phyloP scores from a whole-genome alignment of 441 rosid genomes.

The Francoa sonchifolia region DNA sequence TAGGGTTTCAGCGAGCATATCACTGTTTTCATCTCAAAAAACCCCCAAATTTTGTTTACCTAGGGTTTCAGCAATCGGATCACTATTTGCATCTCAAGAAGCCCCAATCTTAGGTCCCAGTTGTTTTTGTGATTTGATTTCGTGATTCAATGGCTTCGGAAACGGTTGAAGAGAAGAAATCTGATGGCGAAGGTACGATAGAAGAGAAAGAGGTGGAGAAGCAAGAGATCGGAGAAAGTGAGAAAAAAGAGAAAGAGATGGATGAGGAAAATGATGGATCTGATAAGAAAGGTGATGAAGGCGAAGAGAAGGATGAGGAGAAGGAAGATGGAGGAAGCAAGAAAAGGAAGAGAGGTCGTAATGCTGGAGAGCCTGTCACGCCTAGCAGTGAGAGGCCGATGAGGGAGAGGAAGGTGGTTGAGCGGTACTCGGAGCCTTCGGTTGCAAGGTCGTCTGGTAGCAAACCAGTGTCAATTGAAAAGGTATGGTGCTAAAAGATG shows the following conservation, averaged over 20 bases:
- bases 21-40: too few species aligned
- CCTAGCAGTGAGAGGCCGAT: constrained; percentile 67
- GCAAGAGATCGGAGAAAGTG: constrained; percentile 14
- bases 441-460: constrained; percentile 32
- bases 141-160: too few species aligned
- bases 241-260: constrained; percentile 8
- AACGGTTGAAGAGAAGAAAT: constrained; percentile 1
- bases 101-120: too few species aligned
- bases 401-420: constrained; percentile 81
- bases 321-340: constrained; percentile 18
- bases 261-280: constrained; percentile 4
- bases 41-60: too few species aligned
- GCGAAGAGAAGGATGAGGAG: constrained; percentile 11
- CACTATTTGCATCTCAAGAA: too few species aligned
- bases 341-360: constrained; percentile 14
- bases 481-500: constrained; percentile 26
- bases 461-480: constrained; percentile 56
- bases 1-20: too few species aligned
- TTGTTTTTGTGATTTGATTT: too few species aligned
- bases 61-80: too few species aligned
- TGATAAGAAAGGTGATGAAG: constrained; percentile 6
- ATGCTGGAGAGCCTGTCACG: constrained; percentile 28
- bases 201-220: constrained; percentile 10
- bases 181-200: constrained; percentile 9
- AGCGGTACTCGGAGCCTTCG: constrained; percentile 64